Percentiles rank a stretch among this genome's conserved stretches.
phyloP scores from a whole-genome alignment of 345 rosid genomes.

The Acer saccharum region DNA sequence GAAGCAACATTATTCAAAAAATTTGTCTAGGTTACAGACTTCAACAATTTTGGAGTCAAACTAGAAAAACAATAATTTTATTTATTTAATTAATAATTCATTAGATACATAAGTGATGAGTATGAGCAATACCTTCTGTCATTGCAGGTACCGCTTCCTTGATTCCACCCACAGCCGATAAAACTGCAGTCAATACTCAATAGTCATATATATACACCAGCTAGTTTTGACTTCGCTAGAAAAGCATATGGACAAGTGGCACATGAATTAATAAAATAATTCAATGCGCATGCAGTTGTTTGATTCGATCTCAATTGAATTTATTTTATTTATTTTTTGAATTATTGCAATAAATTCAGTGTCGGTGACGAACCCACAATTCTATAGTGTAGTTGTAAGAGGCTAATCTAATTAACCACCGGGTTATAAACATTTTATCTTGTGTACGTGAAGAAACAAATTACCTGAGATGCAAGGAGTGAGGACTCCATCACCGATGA shows the following conservation, averaged over 20 bases:
- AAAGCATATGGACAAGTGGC: too few species aligned
- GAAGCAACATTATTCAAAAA: neutral
- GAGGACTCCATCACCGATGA: conserved; percentile 64
- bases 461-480: conserved; percentile 57
- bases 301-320: too few species aligned
- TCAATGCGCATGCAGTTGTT: too few species aligned
- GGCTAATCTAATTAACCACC: too few species aligned
- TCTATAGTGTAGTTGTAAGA: too few species aligned
- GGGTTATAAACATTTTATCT: too few species aligned
- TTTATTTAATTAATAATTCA: neutral
- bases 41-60: neutral
- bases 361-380: too few species aligned
- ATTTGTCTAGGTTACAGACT: neutral
- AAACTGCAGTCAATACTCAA: conserved; percentile 26
- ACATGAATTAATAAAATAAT: too few species aligned
- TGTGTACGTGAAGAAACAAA: neutral
- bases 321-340: too few species aligned
- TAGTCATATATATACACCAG: too few species aligned
- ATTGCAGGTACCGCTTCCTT: conserved; percentile 33
- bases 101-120: neutral
- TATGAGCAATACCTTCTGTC: conserved; percentile 23
- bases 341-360: too few species aligned
- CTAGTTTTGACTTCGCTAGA: too few species aligned
- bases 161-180: conserved; percentile 57
- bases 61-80: neutral